Conservation (phyloP, 148 eudicot genomes). For the Rhododendron ovatum region DNA sequence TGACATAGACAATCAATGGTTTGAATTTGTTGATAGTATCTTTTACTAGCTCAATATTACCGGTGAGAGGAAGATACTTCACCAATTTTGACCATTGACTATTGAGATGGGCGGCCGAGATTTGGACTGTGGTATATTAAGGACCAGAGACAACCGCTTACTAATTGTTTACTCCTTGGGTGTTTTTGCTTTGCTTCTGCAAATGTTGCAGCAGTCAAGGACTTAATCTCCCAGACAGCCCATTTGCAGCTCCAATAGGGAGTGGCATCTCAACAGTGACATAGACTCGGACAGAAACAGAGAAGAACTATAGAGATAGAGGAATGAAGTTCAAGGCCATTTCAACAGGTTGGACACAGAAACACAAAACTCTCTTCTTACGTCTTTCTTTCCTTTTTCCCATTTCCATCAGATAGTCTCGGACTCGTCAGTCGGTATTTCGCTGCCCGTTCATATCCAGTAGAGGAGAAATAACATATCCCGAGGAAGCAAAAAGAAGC, state of each 20-base stretch:
- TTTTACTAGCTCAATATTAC: not conserved
- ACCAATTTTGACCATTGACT: not conserved
- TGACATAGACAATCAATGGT: not conserved
- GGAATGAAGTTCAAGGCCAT: not conserved
- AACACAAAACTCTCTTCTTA: not conserved
- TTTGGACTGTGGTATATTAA: not conserved
- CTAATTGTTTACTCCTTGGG: not conserved
- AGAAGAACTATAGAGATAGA: conserved; percentile 5
- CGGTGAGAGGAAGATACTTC: not conserved
- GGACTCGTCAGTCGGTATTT: not conserved
- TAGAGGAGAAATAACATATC: not conserved
- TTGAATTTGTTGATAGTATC: not conserved
- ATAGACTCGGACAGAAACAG: conserved; percentile 17
- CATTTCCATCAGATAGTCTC: not conserved
- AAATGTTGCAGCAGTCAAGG: conserved; percentile 28
- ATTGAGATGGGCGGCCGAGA: not conserved
- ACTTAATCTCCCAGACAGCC: conserved; percentile 42
- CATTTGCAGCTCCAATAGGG: conserved; percentile 30
- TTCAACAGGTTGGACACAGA: not conserved
- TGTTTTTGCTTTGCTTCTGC: not conserved
- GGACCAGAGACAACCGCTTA: not conserved
- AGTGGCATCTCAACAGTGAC: conserved; percentile 24
- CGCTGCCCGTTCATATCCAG: conserved; percentile 2
- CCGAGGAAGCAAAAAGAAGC: conserved; percentile 9
- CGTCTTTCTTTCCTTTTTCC: not conserved